These are phyloP conservation scores for Annulohypoxylon bovei DNA, from an alignment of 495 filamentous ascomycete species.

Conservation along the genomic window DNA sequence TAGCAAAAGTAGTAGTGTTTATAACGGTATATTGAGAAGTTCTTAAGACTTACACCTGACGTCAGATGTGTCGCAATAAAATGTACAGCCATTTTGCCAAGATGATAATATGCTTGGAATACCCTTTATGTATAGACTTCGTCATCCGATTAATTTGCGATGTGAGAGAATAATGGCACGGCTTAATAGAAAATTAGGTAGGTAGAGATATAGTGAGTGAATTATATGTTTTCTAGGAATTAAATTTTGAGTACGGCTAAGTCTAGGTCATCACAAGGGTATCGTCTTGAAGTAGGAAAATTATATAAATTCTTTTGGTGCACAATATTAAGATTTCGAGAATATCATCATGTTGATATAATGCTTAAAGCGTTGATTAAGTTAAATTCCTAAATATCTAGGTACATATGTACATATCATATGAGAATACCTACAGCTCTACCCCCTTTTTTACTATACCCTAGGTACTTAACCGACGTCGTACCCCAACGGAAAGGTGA, in stretches of 20 bases:
- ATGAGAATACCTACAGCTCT: not conserved
- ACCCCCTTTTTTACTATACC: slow-evolving; percentile 5
- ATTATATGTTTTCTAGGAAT: not conserved
- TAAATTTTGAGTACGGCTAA: not conserved
- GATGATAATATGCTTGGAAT: not conserved
- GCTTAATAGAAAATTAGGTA: not conserved
- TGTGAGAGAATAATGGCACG: not conserved
- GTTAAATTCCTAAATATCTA: not conserved
- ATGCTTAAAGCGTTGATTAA: not conserved
- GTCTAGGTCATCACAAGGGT: not conserved
- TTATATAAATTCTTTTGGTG: not conserved
- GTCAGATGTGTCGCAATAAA: not conserved
- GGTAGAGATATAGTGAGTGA: too few relatives aligned
- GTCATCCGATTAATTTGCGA: not conserved
- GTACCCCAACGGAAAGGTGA: not conserved
- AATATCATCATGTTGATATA: not conserved
- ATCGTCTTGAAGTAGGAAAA: not conserved
- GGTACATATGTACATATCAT: not conserved
- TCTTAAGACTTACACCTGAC: not conserved
- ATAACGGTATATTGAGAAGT: not conserved
- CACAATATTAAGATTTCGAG: not conserved
- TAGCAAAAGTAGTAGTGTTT: not conserved
- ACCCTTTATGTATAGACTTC: not conserved
- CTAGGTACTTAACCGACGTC: not conserved
- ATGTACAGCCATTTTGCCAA: not conserved